Base-by-base conservation (phyloP, 2,329 filamentous ascomycete genomes). In the Aspergillus brunneoviolaceus region DNA sequence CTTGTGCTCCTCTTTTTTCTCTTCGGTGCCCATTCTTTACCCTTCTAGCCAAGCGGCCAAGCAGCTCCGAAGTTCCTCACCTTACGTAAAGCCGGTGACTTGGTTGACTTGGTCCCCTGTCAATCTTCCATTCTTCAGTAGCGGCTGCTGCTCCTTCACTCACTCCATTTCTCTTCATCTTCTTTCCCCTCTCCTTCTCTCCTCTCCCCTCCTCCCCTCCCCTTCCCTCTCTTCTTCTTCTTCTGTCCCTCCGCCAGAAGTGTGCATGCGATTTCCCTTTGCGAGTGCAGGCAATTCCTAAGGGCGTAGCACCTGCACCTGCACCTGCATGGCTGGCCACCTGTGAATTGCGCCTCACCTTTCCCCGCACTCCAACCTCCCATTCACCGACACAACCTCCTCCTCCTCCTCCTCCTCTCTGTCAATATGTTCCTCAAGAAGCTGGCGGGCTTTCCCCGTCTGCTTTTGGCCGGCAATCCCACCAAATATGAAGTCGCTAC, bases 381-480 rank as follows among this genome's bases (percentile, higher is more conserved):
- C 33, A 35, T 12, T 35, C 33, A 35, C 33, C 27, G 23, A 33
- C 31, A 16, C 12, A 10, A 16, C 3, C 14, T 6, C 12, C 39
- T 9, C 39, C 39, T 19, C 12, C 12, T 42, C 16, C 16, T 19
- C 21, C n/a, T 27, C 52, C 58, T 12, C 51, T 31, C 57, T 64
- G 59, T 21, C 49, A 74, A 74, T 67, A 70, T 66, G 63, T 57
- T 73, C 54, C 58, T 69, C 48, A 60, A 70, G 27, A 74, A 74
- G 33, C 67, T 77, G 47, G 66, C 67, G 58, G 70, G 67, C 55
- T 78, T 73, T 52, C 73, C 72, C 59, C 66, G 69, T 55, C 68
- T 78, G 27, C 67, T 78, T 49, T 57, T 78, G 60, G 74, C 75
- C 39, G 74, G 68, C n/a, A 72, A 70, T 29, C 76, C 76, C 25